phyloP scores from a whole-genome alignment of 1,284 basidiomycete genomes.

The Rhodotorula sp. region DNA sequence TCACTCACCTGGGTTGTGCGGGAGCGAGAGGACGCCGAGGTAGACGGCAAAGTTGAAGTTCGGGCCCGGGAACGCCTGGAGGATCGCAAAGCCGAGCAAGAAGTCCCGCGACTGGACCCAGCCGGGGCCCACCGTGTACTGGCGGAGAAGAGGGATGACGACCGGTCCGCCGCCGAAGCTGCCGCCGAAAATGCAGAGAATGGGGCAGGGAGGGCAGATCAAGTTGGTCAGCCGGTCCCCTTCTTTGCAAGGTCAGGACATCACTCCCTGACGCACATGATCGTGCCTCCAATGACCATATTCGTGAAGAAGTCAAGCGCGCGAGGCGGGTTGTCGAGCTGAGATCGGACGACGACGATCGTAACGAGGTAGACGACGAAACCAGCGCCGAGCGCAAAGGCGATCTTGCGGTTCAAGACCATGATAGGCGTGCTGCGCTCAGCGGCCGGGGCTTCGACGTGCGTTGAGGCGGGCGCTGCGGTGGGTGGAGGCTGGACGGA shows the following conservation, averaged over 20 bases:
- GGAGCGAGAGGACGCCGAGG: constrained; percentile 55
- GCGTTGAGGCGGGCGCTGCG: neutral
- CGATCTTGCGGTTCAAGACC: neutral
- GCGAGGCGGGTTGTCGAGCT: constrained; percentile 44
- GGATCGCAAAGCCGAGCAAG: constrained; percentile 59
- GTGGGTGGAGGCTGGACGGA: too few species aligned
- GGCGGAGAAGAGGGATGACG: constrained; percentile 59
- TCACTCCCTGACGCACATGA: constrained; percentile 47
- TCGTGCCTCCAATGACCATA: constrained; percentile 55
- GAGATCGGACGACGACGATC: constrained; percentile 47
- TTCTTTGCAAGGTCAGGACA: too few species aligned
- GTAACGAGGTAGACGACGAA: constrained; percentile 38
- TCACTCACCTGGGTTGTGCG: constrained; percentile 33
- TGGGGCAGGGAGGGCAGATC: too few species aligned
- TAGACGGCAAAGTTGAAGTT: constrained; percentile 62
- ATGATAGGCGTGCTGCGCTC: neutral
- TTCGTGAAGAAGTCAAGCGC: constrained; percentile 53
- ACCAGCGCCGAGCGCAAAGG: constrained; percentile 7
- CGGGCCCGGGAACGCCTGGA: constrained; percentile 53
- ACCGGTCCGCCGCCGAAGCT: constrained; percentile 58
- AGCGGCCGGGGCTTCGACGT: neutral
- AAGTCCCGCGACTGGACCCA: constrained; percentile 57
- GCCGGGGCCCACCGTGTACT: constrained; percentile 59
- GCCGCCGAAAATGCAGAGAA: too few species aligned
- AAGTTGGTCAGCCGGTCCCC: too few species aligned